Conservation (phyloP, 208 protist genomes). For the Borovskyia barvae region DNA sequence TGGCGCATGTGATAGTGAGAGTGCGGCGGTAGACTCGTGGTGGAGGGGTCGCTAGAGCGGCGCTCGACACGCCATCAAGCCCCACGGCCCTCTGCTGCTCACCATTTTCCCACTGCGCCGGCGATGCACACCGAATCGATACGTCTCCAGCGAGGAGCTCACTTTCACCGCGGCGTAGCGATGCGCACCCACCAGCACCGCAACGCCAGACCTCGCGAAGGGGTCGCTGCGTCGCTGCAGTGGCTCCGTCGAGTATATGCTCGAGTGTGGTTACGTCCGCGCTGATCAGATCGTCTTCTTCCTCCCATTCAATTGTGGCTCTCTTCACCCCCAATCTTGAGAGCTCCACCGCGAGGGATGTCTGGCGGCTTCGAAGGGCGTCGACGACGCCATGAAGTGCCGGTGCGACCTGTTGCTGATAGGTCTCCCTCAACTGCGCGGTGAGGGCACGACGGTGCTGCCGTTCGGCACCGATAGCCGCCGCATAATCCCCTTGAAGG, state of each 20-base stretch:
- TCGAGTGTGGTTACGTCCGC: conserved; percentile 2
- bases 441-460: conserved; percentile 15
- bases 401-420: conserved; percentile 24
- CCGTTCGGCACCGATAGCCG: conserved; percentile 23
- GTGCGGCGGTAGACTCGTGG: conserved; percentile 17
- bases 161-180: neutral
- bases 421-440: conserved; percentile 24
- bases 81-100: neutral
- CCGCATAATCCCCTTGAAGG: conserved; percentile 32
- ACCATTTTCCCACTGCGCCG: neutral
- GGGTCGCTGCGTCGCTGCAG: conserved; percentile 3
- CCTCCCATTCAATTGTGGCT: conserved; percentile 37
- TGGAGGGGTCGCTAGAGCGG: neutral
- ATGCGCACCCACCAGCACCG: neutral
- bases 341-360: conserved; percentile 25
- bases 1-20: conserved; percentile 8
- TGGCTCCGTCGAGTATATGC: conserved; percentile 16
- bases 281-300: conserved; percentile 2
- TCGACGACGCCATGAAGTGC: conserved; percentile 14
- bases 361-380: conserved; percentile 18
- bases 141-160: neutral
- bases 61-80: neutral
- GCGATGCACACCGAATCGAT: neutral
- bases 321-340: conserved; percentile 31
- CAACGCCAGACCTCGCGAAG: neutral